These are phyloP conservation scores for Arthroderma sp. DNA, from an alignment of 2,329 filamentous ascomycete genomes.

Conservation along the genomic window DNA sequence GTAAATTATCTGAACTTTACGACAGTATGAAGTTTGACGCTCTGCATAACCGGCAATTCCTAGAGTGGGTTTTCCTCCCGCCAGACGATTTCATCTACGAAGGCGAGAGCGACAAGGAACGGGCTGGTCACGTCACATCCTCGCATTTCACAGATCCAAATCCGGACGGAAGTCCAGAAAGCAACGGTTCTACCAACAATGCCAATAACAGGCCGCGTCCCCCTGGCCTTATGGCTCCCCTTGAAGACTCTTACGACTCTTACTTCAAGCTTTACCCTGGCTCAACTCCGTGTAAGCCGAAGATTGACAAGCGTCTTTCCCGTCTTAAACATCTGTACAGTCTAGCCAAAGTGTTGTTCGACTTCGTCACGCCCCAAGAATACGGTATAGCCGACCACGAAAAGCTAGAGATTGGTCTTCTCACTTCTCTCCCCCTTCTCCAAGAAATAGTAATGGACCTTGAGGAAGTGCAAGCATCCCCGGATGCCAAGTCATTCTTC, in stretches of 20 bases:
- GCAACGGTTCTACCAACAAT: constrained; percentile 12
- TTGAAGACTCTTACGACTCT: constrained; percentile 47
- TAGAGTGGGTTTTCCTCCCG: constrained; percentile 96
- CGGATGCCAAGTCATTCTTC: constrained; percentile 89
- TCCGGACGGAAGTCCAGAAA: not conserved
- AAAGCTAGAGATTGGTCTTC: constrained; percentile 93
- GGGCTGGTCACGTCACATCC: constrained; percentile 8
- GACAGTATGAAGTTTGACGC: constrained; percentile 99
- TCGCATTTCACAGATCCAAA: constrained; percentile 15
- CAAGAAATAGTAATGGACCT: constrained; percentile 96
- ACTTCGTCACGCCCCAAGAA: constrained; percentile 96
- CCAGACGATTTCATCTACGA: constrained; percentile 59
- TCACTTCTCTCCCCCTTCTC: constrained; percentile 84
- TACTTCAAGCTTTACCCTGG: constrained; percentile 90
- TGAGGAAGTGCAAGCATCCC: constrained; percentile 91
- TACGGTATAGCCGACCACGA: constrained; percentile 93
- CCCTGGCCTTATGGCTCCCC: constrained; percentile 32
- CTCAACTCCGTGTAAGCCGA: constrained; percentile 59
- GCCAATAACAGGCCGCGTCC: constrained; percentile 20
- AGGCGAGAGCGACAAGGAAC: constrained; percentile 44
- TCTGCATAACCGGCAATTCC: constrained; percentile 85
- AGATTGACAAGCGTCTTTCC: constrained; percentile 71
- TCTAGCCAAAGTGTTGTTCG: constrained; percentile 86
- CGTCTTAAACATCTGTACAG: constrained; percentile 88
- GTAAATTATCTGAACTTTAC: constrained; percentile 96